Evolutionary conservation across 75 land plant genomes (phyloP), one percentile per base, ranked within the genome.

Genomic region (Pinus tabuliformis): DNA sequence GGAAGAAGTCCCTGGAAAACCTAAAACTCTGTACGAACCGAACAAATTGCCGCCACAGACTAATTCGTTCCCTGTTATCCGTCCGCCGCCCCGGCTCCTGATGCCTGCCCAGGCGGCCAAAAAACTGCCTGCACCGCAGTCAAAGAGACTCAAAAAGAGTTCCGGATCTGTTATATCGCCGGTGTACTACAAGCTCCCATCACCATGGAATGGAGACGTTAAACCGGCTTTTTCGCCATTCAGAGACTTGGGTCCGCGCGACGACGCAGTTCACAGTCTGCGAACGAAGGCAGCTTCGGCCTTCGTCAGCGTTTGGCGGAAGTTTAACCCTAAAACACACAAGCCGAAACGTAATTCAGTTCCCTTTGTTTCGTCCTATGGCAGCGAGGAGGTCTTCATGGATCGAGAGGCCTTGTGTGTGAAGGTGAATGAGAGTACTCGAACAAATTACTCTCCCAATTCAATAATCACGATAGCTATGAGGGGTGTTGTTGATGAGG

Each of bases 1-100:
- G 79, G 79, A 78, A 20, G 76, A 78, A 52, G 76, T 20, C 1
- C 79, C 79, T 0, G 79, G 79, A 0, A 52, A 56, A 56, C 79
- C 79, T 2, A 78, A 78, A 59, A 6, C 18, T 1, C 36, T 42
- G 45, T 0, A 42, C 6, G 45, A 42, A 26, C 26, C 26, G 26
- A 56, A 56, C 59, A 75, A 16, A n/a, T 4, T n/a, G n/a, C 45
- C 20, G 0, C 42, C 33, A 17, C 6, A 42, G 6, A 37, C n/a
- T 1, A 33, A 18, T 1, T 20, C 37, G 3, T 4, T 6, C 6
- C 45, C 42, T 4, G 20, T 28, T 28, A 5, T 65, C 4, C 70
- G 37, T 37, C 7, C 36, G 1, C 70, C 42, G 14, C 70, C 70
- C 9, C 70, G 20, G 0, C 45, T 65, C 6, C 70, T 65, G 33